Conservation (phyloP, 345 rosid genomes). For the Pistacia integerrima region DNA sequence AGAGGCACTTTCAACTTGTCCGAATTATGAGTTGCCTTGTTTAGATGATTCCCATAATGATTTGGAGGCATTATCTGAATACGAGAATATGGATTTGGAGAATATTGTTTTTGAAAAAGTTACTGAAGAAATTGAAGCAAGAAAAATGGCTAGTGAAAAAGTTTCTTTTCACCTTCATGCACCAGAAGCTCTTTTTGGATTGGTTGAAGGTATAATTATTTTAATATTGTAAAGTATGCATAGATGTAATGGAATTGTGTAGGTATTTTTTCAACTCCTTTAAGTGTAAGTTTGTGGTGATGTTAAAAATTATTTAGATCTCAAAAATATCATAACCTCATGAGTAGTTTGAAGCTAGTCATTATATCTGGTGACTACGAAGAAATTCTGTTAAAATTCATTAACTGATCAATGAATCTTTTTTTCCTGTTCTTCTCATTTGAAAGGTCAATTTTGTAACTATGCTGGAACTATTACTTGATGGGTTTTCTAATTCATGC, state of each 20-base stretch:
- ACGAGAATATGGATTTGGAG: conserved; percentile 92
- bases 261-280: not conserved
- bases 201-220: conserved; percentile 69
- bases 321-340: not conserved
- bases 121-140: conserved; percentile 69
- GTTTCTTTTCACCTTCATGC: conserved; percentile 88
- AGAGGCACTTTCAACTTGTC: conserved; percentile 62
- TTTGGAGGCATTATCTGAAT: conserved; percentile 52
- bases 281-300: not conserved
- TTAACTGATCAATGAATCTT: no score
- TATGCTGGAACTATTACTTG: not conserved
- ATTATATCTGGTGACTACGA: not conserved
- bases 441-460: not conserved
- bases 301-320: not conserved
- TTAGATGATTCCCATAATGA: conserved; percentile 57
- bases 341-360: not conserved
- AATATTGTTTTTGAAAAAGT: conserved; percentile 68
- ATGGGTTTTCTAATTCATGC: not conserved
- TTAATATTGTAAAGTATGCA: conserved; percentile 14
- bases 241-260: conserved; percentile 10
- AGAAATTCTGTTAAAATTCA: not conserved
- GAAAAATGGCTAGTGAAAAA: conserved; percentile 56
- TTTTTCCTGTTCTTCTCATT: not conserved
- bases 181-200: conserved; percentile 56
- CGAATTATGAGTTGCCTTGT: conserved; percentile 46